Evolutionary conservation across 2,329 filamentous ascomycete species (phyloP), one percentile per base, ranked within the genome.

Genomic region (Dactylonectria estremocensis): DNA sequence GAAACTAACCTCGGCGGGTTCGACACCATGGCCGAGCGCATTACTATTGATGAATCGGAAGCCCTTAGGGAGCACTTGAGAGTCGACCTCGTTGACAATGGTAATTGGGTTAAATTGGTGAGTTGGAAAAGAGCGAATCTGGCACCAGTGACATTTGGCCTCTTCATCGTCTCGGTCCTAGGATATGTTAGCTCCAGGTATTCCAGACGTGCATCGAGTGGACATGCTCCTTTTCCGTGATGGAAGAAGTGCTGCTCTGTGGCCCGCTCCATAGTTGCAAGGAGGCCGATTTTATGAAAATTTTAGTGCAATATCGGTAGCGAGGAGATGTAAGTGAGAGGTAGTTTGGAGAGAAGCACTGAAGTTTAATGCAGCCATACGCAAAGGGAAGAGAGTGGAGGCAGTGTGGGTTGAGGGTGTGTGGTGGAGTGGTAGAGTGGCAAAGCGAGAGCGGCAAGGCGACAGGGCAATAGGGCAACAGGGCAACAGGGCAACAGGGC

Each of bases 11-110:
- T 88, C 88, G 4, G 88, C 88, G 13, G 86, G 84, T 49, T 87
- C 78, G 0, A 95, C 91, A 20, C 89, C 91, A 1, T 85, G 73
- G 3, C 87, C 81, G 1, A 93, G 83, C 4, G 91, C 82, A 10
- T 89, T 90, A 1, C 86, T 80, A 7, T 90, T 83, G 60, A 95
- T 91, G 77, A 95, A 95, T 0, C 84, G 84, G 73, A 96, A 97
- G 45, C 87, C 82, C 0, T 88, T 80, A 0, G 92, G 90, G 14
- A 90, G 82, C n/a, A 72, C 85, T 71, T 74, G 84, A 64, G 85
- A 80, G 71, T 92, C 90, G 2, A 88, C 80, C 0, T 85, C 81
- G 76, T 95, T 95, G 58, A 90, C 81, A 1, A 95, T 85, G 0
- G 88, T 88, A 28, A 94, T 85, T 1, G 89, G 88, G 8, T 83